Percentiles rank a stretch among this genome's conserved stretches.
phyloP scores from a whole-genome alignment of 306 rosid species.

The Castanea crenata region DNA sequence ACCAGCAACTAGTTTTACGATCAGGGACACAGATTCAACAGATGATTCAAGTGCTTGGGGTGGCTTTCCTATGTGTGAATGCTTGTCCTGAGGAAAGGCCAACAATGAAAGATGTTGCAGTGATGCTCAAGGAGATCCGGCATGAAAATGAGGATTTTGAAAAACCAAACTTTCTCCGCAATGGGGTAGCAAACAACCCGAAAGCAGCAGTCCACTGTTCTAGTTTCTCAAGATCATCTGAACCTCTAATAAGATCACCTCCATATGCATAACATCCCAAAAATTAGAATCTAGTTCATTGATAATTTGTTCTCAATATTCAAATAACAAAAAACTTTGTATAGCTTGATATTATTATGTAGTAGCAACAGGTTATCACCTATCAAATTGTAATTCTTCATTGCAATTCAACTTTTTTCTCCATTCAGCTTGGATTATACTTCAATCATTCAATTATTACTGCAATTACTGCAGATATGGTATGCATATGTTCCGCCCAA shows the following conservation, averaged over 20 bases:
- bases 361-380: constrained; percentile 20
- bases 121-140: constrained; percentile 86
- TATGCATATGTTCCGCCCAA: neutral
- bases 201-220: constrained; percentile 72
- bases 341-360: constrained; percentile 35
- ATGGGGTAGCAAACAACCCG: constrained; percentile 41
- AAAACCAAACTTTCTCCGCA: constrained; percentile 48
- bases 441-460: neutral
- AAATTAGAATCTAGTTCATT: constrained; percentile 26
- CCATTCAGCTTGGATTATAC: constrained; percentile 7
- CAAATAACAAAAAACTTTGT: constrained; percentile 38
- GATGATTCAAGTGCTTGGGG: constrained; percentile 94
- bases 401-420: neutral
- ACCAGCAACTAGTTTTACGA: constrained; percentile 60
- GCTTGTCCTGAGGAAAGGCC: constrained; percentile 80
- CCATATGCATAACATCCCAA: constrained; percentile 36
- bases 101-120: constrained; percentile 83
- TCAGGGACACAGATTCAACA: constrained; percentile 85
- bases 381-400: constrained; percentile 3
- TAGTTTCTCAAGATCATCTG: constrained; percentile 89
- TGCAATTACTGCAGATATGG: neutral
- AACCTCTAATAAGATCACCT: constrained; percentile 68
- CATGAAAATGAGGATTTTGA: constrained; percentile 65
- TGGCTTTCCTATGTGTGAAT: constrained; percentile 86
- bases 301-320: constrained; percentile 6